Evolutionary conservation across 2,329 filamentous ascomycete genomes (phyloP).

Genomic region (Diaporthe aspalathi): DNA sequence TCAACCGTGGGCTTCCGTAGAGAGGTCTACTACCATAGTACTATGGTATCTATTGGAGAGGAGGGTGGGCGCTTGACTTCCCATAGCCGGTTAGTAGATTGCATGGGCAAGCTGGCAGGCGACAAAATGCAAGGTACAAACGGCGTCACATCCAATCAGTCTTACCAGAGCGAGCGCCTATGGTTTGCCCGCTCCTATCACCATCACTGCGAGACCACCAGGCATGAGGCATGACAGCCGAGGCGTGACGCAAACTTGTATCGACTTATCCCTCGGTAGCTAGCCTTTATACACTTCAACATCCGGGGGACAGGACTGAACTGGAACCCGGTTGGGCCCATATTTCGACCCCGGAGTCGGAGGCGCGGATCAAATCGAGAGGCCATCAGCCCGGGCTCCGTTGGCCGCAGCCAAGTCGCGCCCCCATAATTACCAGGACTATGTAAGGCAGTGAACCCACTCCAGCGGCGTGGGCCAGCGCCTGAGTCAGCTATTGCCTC

Average conservation of each 20-base stretch:
- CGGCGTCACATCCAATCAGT: neutral
- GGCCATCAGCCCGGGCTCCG: constrained; percentile 22
- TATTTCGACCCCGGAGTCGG: constrained; percentile 13
- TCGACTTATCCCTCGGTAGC: neutral
- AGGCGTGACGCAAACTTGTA: neutral
- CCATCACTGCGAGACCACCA: neutral
- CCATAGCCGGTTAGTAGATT: constrained; percentile 15
- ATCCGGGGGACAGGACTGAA: neutral
- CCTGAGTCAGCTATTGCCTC: constrained; percentile 11
- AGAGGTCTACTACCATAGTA: no score
- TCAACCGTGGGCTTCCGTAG: neutral
- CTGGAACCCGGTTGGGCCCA: constrained; percentile 4
- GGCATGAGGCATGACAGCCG: neutral
- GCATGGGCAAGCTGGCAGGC: neutral
- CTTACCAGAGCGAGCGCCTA: neutral
- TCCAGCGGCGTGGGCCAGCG: neutral
- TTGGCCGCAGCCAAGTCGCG: constrained; percentile 7
- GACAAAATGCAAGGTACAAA: constrained; percentile 13
- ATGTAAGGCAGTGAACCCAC: neutral
- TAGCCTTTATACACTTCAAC: neutral
- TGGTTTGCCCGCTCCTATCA: neutral
- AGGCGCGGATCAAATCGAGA: constrained; percentile 5
- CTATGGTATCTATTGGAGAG: neutral
- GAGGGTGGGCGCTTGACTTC: constrained; percentile 22
- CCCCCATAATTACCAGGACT: constrained; percentile 1